A percentile compares a stretch with the other conserved stretches of the same genome.
Evolutionary conservation across 2,329 filamentous ascomycete species (phyloP).

Genomic region (Aspergillus tamarii): DNA sequence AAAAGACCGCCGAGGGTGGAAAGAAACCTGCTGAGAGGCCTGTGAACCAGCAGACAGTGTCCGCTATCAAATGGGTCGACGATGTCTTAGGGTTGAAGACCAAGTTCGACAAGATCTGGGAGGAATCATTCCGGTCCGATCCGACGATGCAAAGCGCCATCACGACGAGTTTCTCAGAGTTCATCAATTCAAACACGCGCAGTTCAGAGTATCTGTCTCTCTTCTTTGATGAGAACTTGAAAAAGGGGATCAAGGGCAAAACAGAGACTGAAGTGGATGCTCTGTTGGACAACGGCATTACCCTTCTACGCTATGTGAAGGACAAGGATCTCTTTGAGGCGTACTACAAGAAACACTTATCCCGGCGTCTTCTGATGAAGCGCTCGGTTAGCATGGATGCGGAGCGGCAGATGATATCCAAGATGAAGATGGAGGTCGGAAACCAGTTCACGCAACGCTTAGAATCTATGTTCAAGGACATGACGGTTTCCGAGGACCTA

Average conservation of each 20-base stretch:
- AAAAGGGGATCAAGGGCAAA: conserved; percentile 90
- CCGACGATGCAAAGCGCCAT: conserved; percentile 78
- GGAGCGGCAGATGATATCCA: conserved; percentile 91
- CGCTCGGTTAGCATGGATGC: conserved; percentile 90
- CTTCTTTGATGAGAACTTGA: conserved; percentile 95
- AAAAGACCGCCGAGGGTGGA: conserved; percentile 55
- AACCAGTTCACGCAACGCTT: conserved; percentile 92
- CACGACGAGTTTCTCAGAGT: conserved; percentile 84
- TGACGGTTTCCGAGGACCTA: conserved; percentile 83
- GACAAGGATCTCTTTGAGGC: conserved; percentile 95
- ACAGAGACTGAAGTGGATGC: conserved; percentile 83
- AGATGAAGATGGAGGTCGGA: conserved; percentile 96
- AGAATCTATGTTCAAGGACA: conserved; percentile 97
- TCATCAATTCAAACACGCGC: conserved; percentile 87
- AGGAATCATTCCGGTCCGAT: conserved; percentile 72
- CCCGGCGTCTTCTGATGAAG: conserved; percentile 80
- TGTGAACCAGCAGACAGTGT: conserved; percentile 77
- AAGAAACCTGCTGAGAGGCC: conserved; percentile 55
- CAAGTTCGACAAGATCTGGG: conserved; percentile 84
- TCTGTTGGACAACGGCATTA: conserved; percentile 86
- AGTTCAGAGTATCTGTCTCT: conserved; percentile 92
- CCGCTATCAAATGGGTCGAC: conserved; percentile 93
- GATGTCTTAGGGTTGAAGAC: conserved; percentile 84
- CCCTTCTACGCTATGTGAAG: conserved; percentile 80
- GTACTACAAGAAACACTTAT: conserved; percentile 97